Base-by-base conservation (phyloP, 2,329 filamentous ascomycete species). In the Lachnellula arida region DNA sequence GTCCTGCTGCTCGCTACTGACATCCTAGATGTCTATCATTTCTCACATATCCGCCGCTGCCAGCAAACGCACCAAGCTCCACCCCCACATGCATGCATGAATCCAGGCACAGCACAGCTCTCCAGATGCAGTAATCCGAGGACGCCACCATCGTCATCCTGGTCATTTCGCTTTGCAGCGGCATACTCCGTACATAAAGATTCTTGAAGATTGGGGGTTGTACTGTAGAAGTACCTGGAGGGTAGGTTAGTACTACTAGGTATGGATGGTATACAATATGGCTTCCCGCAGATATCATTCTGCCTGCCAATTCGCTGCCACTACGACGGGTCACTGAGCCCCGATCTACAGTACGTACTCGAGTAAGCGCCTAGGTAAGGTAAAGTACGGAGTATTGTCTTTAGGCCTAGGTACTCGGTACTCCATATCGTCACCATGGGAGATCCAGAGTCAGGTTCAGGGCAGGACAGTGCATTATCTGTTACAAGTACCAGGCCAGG, bases 121-220 rank as follows among this genome's bases (percentile, higher is more conserved):
- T 22, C 32, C 37, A 4, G 32, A 54, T 47, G 35, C 15, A 32
- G 52, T 46, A 54, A 28, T 17, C 52, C 52, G 52, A 54, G 28
- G 22, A 44, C 52, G 52, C 52, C 52, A 44, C 51, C 46, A 32
- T 23, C 52, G 52, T 54, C 52, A 54, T 42, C 52, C 52, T 49
- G n/a, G 46, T 40, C 34, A 15, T 4, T 35, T 35, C 46, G 46
- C 23, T 48, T 48, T 48, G 23, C 46, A 32, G 23, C 46, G 32
- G 46, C 46, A 48, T 48, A 46, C 23, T 4, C 23, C 23, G 23
- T 19, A 23, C 4, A 23, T 23, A 5, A 23, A 23, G 22, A 23
- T 23, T 11, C 2, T 7, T 40, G 11, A 17, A 15, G 37, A 3
- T 40, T 40, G 37, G 15, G 37, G 37, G 37, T 40, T 15, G n/a